Base-by-base conservation (phyloP, 1,139 yeast species). In the Yamadazyma buinensis region DNA sequence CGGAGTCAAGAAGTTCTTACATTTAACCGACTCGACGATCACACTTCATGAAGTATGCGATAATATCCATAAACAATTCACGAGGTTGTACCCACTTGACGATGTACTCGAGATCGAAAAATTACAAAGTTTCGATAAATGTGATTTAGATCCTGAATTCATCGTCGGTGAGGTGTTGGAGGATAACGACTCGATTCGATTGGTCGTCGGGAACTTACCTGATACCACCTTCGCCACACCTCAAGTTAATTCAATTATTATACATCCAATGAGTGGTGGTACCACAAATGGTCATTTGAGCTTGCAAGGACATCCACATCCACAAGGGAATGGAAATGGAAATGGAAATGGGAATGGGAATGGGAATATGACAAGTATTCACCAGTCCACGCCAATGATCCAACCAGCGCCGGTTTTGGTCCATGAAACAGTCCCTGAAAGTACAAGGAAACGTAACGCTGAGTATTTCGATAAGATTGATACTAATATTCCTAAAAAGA, bases 91-190 rank as follows among this genome's bases (percentile, higher is more conserved):
- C 46, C 90, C 92, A 0, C 65, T 67, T 22, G 80, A 75, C 35
- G 71, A 64, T 2, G 66, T 70, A 1, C 52, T 83, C 12, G 64
- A 62, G 5, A 74, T 84, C 25, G 60, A 69, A 15, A 72, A 75
- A 33, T 57, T 84, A 8, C 92, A 84, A 50, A 90, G 84, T 52
- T 55, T 58, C 21, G 72, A 76, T 39, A 68, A 69, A 40, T 83
- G 88, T 48, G 95, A 85, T 52, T 59, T 85, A 44, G 95, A 84
- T 54, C 87, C 88, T 0, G 95, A 84, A 39, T 84, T 78, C 46
- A 42, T 56, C 4, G 80, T 79, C 0, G 70, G 70, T 7, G 86
- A 82, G 45, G 79, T 83, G 7, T 81, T 84, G 48, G 67, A 61
- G 22, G 61, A 67, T 19, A 77, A 75, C 28, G 80, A 76, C 42